Evolutionary conservation across 495 filamentous ascomycete genomes (phyloP).

Genomic region (Trichocladium antarcticum): DNA sequence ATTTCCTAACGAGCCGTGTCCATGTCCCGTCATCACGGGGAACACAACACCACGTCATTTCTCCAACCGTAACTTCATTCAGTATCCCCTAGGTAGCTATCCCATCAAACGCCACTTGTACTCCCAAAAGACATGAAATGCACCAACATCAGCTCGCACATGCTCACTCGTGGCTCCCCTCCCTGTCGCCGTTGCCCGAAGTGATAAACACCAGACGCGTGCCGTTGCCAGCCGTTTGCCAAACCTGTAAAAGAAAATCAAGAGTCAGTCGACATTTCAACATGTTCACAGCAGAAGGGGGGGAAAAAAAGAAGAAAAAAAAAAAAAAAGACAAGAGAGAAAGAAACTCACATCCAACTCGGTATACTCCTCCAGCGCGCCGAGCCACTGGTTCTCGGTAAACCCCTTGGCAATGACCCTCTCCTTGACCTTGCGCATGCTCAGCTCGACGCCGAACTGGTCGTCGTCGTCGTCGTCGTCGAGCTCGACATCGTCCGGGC

Average conservation of each 20-base stretch:
- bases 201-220: slow-evolving; percentile 70
- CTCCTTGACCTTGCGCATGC: slow-evolving; percentile 75
- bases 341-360: slow-evolving; percentile 63
- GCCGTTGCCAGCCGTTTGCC: slow-evolving; percentile 85
- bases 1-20: background rate
- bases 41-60: background rate
- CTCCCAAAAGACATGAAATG: too few relatives aligned
- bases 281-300: slow-evolving; percentile 13
- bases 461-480: slow-evolving; percentile 41
- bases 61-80: background rate
- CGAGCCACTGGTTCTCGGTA: slow-evolving; percentile 80
- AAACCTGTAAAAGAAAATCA: slow-evolving; percentile 48
- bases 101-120: background rate
- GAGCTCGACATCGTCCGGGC: slow-evolving; percentile 60
- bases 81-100: background rate
- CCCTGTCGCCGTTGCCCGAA: slow-evolving; percentile 29
- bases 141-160: background rate
- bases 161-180: slow-evolving; percentile 22
- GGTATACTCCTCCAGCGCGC: slow-evolving; percentile 81
- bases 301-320: background rate
- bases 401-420: slow-evolving; percentile 92
- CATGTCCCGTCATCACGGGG: background rate
- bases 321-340: slow-evolving; percentile 16
- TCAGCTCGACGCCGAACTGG: slow-evolving; percentile 56
- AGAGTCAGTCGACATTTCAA: background rate